Conservation (phyloP, 2,329 filamentous ascomycete species). For the Microdochium nivale region DNA sequence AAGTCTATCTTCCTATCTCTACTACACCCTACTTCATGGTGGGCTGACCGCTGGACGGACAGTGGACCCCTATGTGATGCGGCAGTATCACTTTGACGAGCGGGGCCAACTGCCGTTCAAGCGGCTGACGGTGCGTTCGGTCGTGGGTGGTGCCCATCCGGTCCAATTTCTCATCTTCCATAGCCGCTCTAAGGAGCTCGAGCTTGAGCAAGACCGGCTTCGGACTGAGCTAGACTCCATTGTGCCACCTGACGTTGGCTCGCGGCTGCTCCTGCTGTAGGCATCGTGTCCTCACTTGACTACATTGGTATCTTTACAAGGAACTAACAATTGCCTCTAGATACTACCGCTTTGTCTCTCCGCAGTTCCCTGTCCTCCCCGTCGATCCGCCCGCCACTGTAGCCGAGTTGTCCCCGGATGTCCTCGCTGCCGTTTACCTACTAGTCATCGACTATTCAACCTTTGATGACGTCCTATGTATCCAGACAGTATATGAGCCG, state of each 20-base stretch:
- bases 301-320: too few relatives aligned
- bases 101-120: neutral
- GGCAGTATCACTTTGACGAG: neutral
- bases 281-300: too few relatives aligned
- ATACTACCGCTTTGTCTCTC: neutral
- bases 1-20: neutral
- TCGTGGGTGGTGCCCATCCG: neutral
- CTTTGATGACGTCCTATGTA: neutral
- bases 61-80: neutral
- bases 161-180: neutral
- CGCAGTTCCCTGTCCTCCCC: neutral
- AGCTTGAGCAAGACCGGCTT: neutral
- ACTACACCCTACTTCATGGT: too few relatives aligned
- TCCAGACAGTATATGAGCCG: neutral
- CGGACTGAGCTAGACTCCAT: neutral
- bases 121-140: neutral
- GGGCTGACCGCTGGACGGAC: neutral
- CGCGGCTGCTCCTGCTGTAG: neutral
- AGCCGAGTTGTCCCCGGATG: neutral
- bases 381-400: neutral
- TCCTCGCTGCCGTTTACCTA: neutral
- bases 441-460: neutral
- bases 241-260: neutral
- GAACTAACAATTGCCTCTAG: neutral
- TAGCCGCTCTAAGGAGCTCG: neutral